These are phyloP conservation scores for Skeletonema potamos DNA, from an alignment of 108 stramenopile species.

Conservation along the genomic window DNA sequence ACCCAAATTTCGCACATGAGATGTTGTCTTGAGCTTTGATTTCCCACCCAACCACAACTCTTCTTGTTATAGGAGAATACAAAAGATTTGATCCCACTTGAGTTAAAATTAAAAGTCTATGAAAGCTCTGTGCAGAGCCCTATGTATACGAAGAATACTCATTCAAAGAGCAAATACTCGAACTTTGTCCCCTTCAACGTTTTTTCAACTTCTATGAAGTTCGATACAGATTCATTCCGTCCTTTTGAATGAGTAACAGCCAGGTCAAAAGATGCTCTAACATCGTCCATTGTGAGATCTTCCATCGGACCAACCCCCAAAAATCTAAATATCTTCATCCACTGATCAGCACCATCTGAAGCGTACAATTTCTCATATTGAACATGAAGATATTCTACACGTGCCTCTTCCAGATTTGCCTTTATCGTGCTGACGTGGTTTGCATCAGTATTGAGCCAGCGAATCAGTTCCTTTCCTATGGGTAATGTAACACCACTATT, in stretches of 20 bases:
- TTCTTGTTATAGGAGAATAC: no score
- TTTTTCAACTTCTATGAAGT: background rate
- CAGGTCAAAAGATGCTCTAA: background rate
- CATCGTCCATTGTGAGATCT: constrained; percentile 4
- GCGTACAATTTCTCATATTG: constrained; percentile 14
- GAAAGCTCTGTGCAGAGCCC: no score
- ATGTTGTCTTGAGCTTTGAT: no score
- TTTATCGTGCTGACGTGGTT: background rate
- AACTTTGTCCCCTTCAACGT: background rate
- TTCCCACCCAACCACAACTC: no score
- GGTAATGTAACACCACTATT: background rate
- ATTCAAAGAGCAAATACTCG: background rate
- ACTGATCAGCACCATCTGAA: constrained; percentile 1
- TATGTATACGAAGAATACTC: no score
- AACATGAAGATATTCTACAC: constrained; percentile 12
- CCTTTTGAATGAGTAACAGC: background rate
- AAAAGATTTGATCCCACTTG: no score
- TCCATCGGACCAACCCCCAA: constrained; percentile 6
- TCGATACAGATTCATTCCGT: background rate
- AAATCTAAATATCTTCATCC: constrained; percentile 19
- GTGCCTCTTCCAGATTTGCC: background rate
- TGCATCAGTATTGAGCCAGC: background rate
- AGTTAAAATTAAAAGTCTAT: no score
- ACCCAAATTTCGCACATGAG: no score
- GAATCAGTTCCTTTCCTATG: background rate